Conservation (phyloP, 805 yeast species). For the Candida schatavii region DNA sequence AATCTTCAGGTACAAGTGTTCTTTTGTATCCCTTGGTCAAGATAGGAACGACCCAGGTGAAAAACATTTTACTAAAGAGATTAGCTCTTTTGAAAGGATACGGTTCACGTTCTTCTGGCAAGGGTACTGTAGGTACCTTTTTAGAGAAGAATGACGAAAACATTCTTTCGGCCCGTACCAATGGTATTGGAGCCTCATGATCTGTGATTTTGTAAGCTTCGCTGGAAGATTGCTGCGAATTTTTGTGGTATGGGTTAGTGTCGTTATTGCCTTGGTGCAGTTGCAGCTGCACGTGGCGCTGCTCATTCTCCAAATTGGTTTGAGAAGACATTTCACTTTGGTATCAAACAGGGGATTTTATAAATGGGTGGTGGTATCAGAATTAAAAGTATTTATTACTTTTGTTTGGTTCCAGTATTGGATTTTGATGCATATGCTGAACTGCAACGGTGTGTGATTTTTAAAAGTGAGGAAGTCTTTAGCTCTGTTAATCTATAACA, state of each 20-base stretch:
- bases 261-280: background rate
- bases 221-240: background rate
- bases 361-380: background rate
- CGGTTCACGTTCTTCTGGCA: constrained; percentile 46
- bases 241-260: background rate
- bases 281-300: background rate
- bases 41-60: constrained; percentile 40
- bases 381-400: constrained; percentile 1
- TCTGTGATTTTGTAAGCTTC: constrained; percentile 3
- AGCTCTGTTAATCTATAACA: background rate
- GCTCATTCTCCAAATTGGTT: constrained; percentile 3
- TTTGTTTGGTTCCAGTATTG: background rate
- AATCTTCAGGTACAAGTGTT: constrained; percentile 36
- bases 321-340: constrained; percentile 3
- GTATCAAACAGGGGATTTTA: background rate
- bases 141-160: constrained; percentile 51
- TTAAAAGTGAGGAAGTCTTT: too few species aligned
- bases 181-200: constrained; percentile 24
- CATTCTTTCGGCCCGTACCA: constrained; percentile 46
- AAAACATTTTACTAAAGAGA: constrained; percentile 36
- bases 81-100: constrained; percentile 47
- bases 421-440: constrained; percentile 2
- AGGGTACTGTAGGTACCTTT: constrained; percentile 49
- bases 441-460: too few species aligned
- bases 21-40: constrained; percentile 40